Evolutionary conservation across 345 rosid species (phyloP), one percentile per base, ranked within the genome.

Genomic region (Populus tremula): DNA sequence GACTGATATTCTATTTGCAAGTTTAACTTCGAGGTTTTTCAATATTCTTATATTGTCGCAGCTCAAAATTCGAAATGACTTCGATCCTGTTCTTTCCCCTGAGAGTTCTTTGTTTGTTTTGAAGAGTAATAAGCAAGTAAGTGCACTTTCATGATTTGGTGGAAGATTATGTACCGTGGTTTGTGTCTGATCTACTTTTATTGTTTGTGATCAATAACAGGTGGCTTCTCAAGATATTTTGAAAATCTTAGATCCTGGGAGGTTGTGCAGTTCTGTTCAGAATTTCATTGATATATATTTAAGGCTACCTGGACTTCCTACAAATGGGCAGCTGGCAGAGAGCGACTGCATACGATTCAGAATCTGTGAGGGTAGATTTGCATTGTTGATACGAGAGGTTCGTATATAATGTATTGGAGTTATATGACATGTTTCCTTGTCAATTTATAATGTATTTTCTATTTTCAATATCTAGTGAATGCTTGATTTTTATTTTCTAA

Each of bases 51-150:
- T 67, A 66, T 75, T 31, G 21, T 67, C 82, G 82, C 92, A 94
- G 99, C 93, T 96, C 69, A 96, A 94, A 91, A 96, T 96, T 83
- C 91, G 98, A 80, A 96, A 94, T 86, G 99, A 96, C 90, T 96
- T 96, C 87, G 99, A 96, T 83, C 99, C 99, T 21, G 98, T 94
- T 73, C 97, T 96, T 80, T 96, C 99, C 64, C 99, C 99, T 1
- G 97, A 96, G 91, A 96, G 99, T 84, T 96, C 99, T 72, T 85
- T 94, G 86, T 96, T 96, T 80, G 92, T 96, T 76, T 84, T 96
- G 83, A 96, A 96, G 93, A 92, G 98, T 82, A 87, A 91, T 84
- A 94, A 92, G 81, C 95, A 90, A 82, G 99, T 92, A 91, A 84
- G 90, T 27, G 76, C 43, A 29, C 43, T 39, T 16, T 75, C 27